Percentiles rank a stretch among this genome's conserved stretches.
Conservation (phyloP, 192 early-diverging fungal genomes). For the Chytriomyces sp. region DNA sequence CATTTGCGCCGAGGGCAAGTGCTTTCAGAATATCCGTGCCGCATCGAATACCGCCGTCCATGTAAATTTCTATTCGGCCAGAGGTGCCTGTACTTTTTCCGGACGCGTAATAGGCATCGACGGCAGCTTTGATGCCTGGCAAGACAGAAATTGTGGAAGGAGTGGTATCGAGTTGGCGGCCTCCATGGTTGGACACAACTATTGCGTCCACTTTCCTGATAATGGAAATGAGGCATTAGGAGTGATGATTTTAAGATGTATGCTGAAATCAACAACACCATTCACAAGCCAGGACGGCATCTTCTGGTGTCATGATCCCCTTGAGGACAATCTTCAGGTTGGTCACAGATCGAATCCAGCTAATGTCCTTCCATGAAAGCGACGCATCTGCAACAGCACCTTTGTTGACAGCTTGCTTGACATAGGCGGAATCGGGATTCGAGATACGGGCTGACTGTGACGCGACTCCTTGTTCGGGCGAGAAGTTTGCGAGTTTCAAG, state of each 20-base stretch:
- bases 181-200: slow-evolving; percentile 37
- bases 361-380: slow-evolving; percentile 35
- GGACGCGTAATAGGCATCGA: background rate
- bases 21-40: slow-evolving; percentile 45
- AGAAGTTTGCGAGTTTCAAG: slow-evolving; percentile 70
- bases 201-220: slow-evolving; percentile 17
- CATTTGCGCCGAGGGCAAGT: slow-evolving; percentile 39
- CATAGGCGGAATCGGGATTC: background rate
- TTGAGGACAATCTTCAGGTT: slow-evolving; percentile 33
- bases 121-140: slow-evolving; percentile 6
- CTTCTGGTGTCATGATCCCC: slow-evolving; percentile 43
- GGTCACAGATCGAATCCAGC: slow-evolving; percentile 31
- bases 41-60: slow-evolving; percentile 41
- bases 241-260: background rate
- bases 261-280: background rate
- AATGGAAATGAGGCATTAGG: background rate
- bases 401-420: slow-evolving; percentile 15
- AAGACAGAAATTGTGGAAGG: slow-evolving; percentile 29
- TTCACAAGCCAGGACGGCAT: slow-evolving; percentile 43
- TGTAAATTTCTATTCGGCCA: background rate
- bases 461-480: slow-evolving; percentile 4
- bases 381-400: slow-evolving; percentile 31
- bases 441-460: background rate
- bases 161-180: slow-evolving; percentile 38
- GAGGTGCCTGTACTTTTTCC: background rate